Conservation (phyloP, 345 rosid species). For the Noccaea caerulescens region DNA sequence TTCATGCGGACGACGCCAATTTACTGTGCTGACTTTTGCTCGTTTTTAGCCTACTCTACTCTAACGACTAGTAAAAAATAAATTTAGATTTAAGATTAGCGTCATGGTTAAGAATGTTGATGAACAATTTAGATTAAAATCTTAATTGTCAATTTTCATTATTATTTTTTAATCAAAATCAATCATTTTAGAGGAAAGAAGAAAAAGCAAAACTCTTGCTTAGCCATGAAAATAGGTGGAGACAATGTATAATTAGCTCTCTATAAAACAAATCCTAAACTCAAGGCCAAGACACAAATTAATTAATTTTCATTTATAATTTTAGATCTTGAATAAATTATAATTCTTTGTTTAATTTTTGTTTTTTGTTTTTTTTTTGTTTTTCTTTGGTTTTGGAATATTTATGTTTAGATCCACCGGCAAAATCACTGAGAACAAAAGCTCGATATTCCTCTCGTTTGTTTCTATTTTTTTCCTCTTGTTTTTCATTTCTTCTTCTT, state of each 20-base stretch:
- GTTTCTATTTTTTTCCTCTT: conserved; percentile 3
- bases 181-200: conserved; percentile 31
- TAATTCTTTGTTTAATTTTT: not conserved
- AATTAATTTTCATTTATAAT: conserved; percentile 29
- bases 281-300: conserved; percentile 45
- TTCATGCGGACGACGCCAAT: conserved; percentile 8
- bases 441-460: conserved; percentile 29
- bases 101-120: not conserved
- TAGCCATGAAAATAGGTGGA: conserved; percentile 43
- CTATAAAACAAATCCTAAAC: conserved; percentile 41
- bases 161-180: not conserved
- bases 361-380: not conserved
- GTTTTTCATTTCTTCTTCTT: not conserved
- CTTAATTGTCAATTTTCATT: not conserved
- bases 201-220: conserved; percentile 44
- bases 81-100: not conserved
- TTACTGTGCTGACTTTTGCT: not conserved
- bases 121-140: too few relatives aligned
- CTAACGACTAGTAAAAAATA: not conserved
- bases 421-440: conserved; percentile 42
- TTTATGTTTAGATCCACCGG: conserved; percentile 46
- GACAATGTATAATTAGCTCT: conserved; percentile 45
- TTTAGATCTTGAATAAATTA: conserved; percentile 38
- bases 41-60: not conserved
- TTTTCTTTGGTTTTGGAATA: not conserved